Base-by-base conservation (phyloP, 1,139 yeast species). In the Geotrichum phurueaensis region DNA sequence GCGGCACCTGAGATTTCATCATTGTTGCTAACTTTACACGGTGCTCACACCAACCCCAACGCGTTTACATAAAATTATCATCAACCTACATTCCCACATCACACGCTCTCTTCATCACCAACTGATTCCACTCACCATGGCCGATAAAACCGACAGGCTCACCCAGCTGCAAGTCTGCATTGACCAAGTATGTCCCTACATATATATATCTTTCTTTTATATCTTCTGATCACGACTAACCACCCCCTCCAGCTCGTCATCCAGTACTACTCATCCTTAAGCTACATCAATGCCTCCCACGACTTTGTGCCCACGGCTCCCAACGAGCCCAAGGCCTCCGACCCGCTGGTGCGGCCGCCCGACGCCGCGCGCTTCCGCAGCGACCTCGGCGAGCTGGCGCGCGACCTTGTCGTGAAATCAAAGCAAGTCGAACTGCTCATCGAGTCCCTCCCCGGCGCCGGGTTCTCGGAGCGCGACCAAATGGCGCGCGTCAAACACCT, bases 111-210 rank as follows among this genome's bases (percentile, higher is more conserved):
- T 10, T 10, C 39, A 33, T 13, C 39, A 33, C n/a, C 39, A 33
- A 33, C 39, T 33, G n/a, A 39, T 15, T 18, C n/a, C n/a, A 20
- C 45, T 2, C 27, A 13, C 27, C 18, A 53, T 53, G 56, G 36
- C n/a, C 7, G 56, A 53, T 13, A 36, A 48, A 53, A 62, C 96
- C 0, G 99, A 94, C 75, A 78, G 98, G 69, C 78, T 94, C 49
- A 91, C 98, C 1, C 99, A 94, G 72, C 81, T 94, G 45, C 99
- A 94, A 71, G 82, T 89, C 54, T 91, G 98, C 68, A 78, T 94
- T 55, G 99, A 94, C 74, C 97, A 88, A 68, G 75, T 72, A 70
- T 15, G 74, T 69, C n/a, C n/a, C n/a, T n/a, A n/a, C n/a, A n/a
- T n/a, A n/a, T n/a, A n/a, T n/a, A n/a, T n/a, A n/a, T 15, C 15